These are phyloP conservation scores for Colletotrichum kahawae DNA, from an alignment of 2,329 filamentous ascomycete genomes.

Conservation along the genomic window DNA sequence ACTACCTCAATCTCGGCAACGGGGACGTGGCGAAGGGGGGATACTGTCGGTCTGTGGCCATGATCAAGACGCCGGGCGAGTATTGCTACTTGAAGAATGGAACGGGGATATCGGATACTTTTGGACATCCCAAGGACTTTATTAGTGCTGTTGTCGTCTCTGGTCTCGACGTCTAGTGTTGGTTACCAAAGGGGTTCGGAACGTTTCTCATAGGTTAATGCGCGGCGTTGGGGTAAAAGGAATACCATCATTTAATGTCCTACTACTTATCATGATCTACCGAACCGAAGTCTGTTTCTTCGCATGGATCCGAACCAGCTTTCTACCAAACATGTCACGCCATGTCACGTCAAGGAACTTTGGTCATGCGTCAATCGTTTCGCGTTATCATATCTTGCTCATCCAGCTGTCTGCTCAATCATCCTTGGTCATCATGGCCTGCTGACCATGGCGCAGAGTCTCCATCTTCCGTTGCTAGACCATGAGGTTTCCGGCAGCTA, in stretches of 20 bases:
- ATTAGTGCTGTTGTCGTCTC: slow-evolving; percentile 18
- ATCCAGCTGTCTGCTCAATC: neutral
- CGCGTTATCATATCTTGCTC: neutral
- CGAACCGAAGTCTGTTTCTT: neutral
- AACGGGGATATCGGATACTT: slow-evolving; percentile 21
- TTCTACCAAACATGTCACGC: neutral
- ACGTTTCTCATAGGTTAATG: neutral
- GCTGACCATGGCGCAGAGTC: neutral
- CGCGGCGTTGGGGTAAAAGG: neutral
- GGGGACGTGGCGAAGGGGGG: neutral
- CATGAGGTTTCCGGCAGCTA: too few relatives aligned
- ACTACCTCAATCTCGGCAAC: neutral
- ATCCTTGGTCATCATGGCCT: neutral
- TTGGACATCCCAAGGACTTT: neutral
- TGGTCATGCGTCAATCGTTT: neutral
- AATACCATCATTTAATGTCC: neutral
- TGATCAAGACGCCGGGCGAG: slow-evolving; percentile 23
- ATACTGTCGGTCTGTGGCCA: slow-evolving; percentile 19
- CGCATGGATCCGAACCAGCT: neutral
- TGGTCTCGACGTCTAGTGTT: neutral
- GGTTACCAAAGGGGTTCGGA: neutral
- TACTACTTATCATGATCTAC: neutral
- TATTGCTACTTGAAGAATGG: slow-evolving; percentile 28
- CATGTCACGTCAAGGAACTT: neutral
- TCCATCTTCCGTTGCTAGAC: neutral